Conservation (phyloP, 768 basidiomycete genomes). For the Lanmaoa rubissima region DNA sequence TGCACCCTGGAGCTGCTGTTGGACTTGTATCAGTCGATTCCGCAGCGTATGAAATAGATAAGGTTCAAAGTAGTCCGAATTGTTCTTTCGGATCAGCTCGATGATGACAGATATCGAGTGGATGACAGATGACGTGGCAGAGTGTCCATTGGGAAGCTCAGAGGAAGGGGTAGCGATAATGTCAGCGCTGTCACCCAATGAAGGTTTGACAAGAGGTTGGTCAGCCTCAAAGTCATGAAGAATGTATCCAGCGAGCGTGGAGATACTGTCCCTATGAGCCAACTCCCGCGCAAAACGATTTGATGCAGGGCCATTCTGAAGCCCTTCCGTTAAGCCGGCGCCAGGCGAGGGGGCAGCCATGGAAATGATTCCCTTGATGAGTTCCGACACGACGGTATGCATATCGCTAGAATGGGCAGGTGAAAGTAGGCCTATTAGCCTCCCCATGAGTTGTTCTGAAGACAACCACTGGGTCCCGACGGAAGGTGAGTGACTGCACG, state of each 20-base stretch:
- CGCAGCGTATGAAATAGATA: conserved; percentile 93
- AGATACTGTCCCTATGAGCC: conserved; percentile 68
- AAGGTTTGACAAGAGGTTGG: conserved; percentile 19
- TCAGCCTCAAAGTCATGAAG: conserved; percentile 54
- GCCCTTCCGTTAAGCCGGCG: conserved; percentile 65
- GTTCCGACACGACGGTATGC: conserved; percentile 84
- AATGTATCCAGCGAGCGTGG: conserved; percentile 72
- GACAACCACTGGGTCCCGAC: conserved; percentile 76
- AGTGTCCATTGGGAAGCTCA: conserved; percentile 44
- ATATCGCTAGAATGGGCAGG: conserved; percentile 71
- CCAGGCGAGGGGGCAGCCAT: conserved; percentile 88
- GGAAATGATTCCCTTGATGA: conserved; percentile 92
- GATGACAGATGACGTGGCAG: conserved; percentile 72
- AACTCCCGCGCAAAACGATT: conserved; percentile 90
- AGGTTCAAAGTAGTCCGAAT: conserved; percentile 98
- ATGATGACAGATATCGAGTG: conserved; percentile 87
- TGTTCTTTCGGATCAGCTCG: conserved; percentile 95
- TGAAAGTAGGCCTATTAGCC: conserved; percentile 79
- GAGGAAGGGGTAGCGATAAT: conserved; percentile 2
- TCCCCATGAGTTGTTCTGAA: conserved; percentile 75
- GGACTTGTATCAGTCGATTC: conserved; percentile 84
- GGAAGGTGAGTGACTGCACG: conserved; percentile 28
- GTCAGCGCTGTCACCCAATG: conserved; percentile 14
- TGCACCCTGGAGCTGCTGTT: conserved; percentile 59
- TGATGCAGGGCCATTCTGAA: conserved; percentile 69